Percentiles rank a stretch among this genome's conserved stretches.
These are phyloP conservation scores for Psophocarpus tetragonolobus DNA, from an alignment of 306 rosid species.

Conservation along the genomic window DNA sequence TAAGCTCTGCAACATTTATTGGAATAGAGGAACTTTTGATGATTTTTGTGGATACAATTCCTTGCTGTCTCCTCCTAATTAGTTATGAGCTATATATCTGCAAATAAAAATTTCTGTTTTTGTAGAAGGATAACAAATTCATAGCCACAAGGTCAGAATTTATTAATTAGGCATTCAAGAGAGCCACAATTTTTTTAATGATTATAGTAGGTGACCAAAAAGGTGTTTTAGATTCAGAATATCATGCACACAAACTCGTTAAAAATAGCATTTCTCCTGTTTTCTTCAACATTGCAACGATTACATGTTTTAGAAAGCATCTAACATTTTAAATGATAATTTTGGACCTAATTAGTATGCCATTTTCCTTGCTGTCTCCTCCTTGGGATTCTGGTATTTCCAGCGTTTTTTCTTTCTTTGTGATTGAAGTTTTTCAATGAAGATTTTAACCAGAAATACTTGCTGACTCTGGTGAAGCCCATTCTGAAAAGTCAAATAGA, in stretches of 20 bases:
- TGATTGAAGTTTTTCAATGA: slow-evolving; percentile 17
- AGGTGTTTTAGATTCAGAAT: slow-evolving; percentile 31
- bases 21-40: slow-evolving; percentile 45
- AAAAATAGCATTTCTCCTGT: neutral
- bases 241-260: slow-evolving; percentile 24
- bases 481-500: slow-evolving; percentile 53
- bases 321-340: slow-evolving; percentile 2
- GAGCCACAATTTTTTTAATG: slow-evolving; percentile 26
- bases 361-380: slow-evolving; percentile 67
- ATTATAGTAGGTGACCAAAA: slow-evolving; percentile 60
- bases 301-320: slow-evolving; percentile 13
- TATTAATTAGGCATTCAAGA: slow-evolving; percentile 32
- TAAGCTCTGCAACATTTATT: slow-evolving; percentile 51
- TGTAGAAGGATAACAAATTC: slow-evolving; percentile 28
- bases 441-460: slow-evolving; percentile 19
- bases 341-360: slow-evolving; percentile 8
- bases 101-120: neutral
- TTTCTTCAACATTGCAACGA: slow-evolving; percentile 28
- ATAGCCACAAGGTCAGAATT: slow-evolving; percentile 54
- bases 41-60: slow-evolving; percentile 47
- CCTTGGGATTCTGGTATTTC: slow-evolving; percentile 56
- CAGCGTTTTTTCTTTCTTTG: slow-evolving; percentile 29
- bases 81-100: too few species aligned
- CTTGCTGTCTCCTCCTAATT: too few species aligned
- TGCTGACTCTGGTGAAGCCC: slow-evolving; percentile 59